phyloP scores from a whole-genome alignment of 148 eudicot genomes.

The Rhododendron mucronatum region DNA sequence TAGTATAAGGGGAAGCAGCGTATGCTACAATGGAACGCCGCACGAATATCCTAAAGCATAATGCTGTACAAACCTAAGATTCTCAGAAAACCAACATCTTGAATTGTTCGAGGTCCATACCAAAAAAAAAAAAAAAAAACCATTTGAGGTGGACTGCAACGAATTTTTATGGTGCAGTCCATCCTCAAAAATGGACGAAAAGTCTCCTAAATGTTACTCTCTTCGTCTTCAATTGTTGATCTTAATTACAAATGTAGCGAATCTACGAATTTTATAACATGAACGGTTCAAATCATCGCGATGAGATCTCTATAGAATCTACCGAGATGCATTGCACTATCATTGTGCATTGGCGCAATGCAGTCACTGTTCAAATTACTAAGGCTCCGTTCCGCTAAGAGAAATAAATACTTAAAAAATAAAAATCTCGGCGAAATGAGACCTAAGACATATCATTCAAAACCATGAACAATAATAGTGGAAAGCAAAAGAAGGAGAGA shows the following conservation, averaged over 20 bases:
- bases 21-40: neutral
- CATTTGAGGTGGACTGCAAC: too few relatives aligned
- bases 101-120: neutral
- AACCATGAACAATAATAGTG: neutral
- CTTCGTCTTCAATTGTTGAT: neutral
- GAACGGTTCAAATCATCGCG: neutral
- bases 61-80: neutral
- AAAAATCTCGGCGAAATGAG: too few relatives aligned
- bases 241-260: too few relatives aligned
- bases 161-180: neutral
- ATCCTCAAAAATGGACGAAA: neutral
- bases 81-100: neutral
- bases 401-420: too few relatives aligned
- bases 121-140: too few relatives aligned
- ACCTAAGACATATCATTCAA: neutral
- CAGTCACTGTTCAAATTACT: neutral
- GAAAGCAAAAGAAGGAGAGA: constrained; percentile 5
- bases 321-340: neutral
- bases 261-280: neutral
- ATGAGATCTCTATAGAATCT: neutral
- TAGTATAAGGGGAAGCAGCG: neutral
- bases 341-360: neutral
- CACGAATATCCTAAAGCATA: neutral
- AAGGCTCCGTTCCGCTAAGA: too few relatives aligned
- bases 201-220: too few relatives aligned